phyloP scores from a whole-genome alignment of 140 eudicot species.

The Anethum foeniculum region DNA sequence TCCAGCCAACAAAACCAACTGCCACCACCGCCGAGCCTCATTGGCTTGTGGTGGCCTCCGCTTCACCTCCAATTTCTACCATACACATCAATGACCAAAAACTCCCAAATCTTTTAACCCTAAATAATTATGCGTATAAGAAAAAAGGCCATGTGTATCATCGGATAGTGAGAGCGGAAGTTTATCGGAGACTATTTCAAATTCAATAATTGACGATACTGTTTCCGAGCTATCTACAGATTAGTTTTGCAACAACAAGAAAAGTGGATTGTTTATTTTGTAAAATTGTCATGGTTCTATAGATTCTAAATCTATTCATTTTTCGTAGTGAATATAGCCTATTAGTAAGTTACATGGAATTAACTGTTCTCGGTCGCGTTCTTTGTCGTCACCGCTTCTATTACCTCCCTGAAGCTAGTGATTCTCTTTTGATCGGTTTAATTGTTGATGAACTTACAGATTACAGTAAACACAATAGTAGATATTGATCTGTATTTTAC shows the following conservation, averaged over 20 bases:
- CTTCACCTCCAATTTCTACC: too few species aligned
- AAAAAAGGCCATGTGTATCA: conserved; percentile 55
- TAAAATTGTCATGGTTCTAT: conserved; percentile 5
- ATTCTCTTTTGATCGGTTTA: conserved; percentile 83
- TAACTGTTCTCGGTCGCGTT: conserved; percentile 92
- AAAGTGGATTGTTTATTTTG: conserved; percentile 13
- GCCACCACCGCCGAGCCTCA: too few species aligned
- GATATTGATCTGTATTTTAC: too few species aligned
- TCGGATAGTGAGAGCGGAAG: conserved; percentile 74
- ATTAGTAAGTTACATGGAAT: conserved; percentile 17
- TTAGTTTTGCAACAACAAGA: conserved; percentile 19
- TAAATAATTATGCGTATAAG: too few species aligned
- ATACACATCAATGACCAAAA: too few species aligned
- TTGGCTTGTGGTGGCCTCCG: too few species aligned
- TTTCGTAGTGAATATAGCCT: conserved; percentile 20
- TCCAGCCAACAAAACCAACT: too few species aligned
- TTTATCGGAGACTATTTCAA: conserved; percentile 58
- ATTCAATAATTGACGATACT: conserved; percentile 64
- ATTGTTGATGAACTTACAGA: conserved; percentile 59
- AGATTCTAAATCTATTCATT: conserved; percentile 24
- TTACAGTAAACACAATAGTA: too few species aligned
- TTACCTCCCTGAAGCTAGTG: conserved; percentile 98
- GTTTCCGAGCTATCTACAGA: conserved; percentile 71
- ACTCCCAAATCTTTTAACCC: too few species aligned
- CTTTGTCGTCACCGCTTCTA: conserved; percentile 86